Evolutionary conservation across 2,329 filamentous ascomycete genomes (phyloP), one percentile per base, ranked within the genome.

Genomic region (Diaporthe citriasiana): DNA sequence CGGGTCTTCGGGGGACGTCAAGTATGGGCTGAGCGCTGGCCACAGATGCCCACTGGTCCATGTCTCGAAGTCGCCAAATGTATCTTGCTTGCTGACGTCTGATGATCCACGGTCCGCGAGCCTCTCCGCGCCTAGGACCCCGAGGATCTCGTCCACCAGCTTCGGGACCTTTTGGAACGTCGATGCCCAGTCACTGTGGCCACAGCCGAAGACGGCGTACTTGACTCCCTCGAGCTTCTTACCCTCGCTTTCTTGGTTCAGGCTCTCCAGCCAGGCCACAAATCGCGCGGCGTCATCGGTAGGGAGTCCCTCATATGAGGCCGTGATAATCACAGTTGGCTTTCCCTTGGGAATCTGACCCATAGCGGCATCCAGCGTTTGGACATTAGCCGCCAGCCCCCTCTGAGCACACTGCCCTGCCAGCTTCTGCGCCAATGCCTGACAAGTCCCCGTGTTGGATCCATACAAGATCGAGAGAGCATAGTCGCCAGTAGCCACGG

Each of bases 361-460:
- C 19, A 88, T 89, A 0, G 90, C 92, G 0, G 86, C 85, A 78
- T 95, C 91, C 30, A 95, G 82, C 1, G 87, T 85, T 38, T 88
- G 85, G 1, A 92, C 83, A 5, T 84, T 84, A 2, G 82, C 79
- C 4, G 89, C 88, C 91, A 94, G 0, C 93, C 93, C 77, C 90
- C 89, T 3, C 81, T 80, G 4, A 84, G 78, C 0, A 92, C 92
- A 78, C 42, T 91, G 88, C 15, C 85, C 84, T 1, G 90, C 91
- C 13, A 94, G 80, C 42, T 87, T 85, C 74, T 92, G 87, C 0
- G 93, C 90, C 51, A 94, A 86, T 0, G 90, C 86, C 80, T 94
- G 91, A 79, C 93, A 94, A 5, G 93, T 95, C 0, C 93, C 93
- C 1, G 89, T 91, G 79, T 94, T 94, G 12, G 91, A 93, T 3